Evolutionary conservation across 1,284 basidiomycete species (phyloP).

Genomic region (Rhizoctonia solani): DNA sequence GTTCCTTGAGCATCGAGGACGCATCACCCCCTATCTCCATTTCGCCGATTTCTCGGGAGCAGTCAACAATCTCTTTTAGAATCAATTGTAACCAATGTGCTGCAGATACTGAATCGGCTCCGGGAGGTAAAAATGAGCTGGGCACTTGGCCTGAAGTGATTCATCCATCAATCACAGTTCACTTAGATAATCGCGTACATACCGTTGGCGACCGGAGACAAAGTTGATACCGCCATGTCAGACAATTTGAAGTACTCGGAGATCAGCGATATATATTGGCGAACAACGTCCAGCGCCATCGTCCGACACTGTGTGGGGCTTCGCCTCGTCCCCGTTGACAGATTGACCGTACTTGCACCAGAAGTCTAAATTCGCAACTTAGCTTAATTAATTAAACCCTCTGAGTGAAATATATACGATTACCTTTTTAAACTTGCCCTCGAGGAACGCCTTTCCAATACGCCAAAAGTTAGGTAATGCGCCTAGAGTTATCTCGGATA

Average conservation of each 20-base stretch:
- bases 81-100: constrained; percentile 80
- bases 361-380: constrained; percentile 6
- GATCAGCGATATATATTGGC: constrained; percentile 82
- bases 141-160: constrained; percentile 43
- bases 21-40: constrained; percentile 84
- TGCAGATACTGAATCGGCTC: constrained; percentile 82
- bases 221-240: constrained; percentile 60
- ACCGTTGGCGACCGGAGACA: constrained; percentile 49
- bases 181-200: background rate
- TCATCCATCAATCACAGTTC: background rate
- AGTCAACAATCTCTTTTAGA: constrained; percentile 83
- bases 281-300: constrained; percentile 91
- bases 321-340: constrained; percentile 50
- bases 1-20: constrained; percentile 64
- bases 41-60: constrained; percentile 76
- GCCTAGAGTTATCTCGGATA: constrained; percentile 54
- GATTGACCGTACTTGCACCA: constrained; percentile 34
- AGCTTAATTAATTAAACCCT: background rate
- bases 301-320: constrained; percentile 83
- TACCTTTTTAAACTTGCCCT: constrained; percentile 88
- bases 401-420: constrained; percentile 35
- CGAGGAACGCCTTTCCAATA: constrained; percentile 87
- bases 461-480: constrained; percentile 93
- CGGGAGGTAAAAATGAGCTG: constrained; percentile 69
- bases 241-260: constrained; percentile 92